Percentiles rank a stretch among this genome's conserved stretches.
phyloP scores from a whole-genome alignment of 2,329 filamentous ascomycete genomes.

The Trichocomaceae sp. region DNA sequence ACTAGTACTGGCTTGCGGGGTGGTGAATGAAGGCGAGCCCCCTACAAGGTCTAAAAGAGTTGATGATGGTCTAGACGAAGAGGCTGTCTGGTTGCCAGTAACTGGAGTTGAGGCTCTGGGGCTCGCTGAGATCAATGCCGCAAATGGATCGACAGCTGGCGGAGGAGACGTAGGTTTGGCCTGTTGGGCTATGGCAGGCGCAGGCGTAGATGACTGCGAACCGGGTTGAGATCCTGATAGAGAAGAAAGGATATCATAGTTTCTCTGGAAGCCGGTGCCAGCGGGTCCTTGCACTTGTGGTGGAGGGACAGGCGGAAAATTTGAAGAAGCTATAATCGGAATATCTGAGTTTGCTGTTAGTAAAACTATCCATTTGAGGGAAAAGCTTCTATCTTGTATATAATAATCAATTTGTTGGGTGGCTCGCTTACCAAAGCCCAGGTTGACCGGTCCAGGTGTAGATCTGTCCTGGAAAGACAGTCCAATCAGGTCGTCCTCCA shows the following conservation, averaged over 20 bases:
- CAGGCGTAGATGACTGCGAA: constrained; percentile 46
- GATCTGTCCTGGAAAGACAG: constrained; percentile 68
- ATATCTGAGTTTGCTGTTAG: constrained; percentile 14
- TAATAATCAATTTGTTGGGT: not conserved
- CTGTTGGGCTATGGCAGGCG: constrained; percentile 34
- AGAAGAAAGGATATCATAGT: constrained; percentile 53
- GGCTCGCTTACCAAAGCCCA: constrained; percentile 53
- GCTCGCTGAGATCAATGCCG: constrained; percentile 48
- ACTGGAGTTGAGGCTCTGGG: constrained; percentile 44
- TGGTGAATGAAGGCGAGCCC: constrained; percentile 13
- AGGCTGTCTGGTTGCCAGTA: constrained; percentile 18
- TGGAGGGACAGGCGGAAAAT: constrained; percentile 24
- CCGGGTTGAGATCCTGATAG: constrained; percentile 42
- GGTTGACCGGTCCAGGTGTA: constrained; percentile 71
- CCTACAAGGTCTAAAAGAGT: constrained; percentile 11
- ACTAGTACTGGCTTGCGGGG: not conserved
- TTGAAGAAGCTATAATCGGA: constrained; percentile 34
- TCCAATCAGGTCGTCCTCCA: constrained; percentile 88
- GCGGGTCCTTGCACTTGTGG: constrained; percentile 25
- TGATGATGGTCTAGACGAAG: constrained; percentile 15
- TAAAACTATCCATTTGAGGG: not conserved
- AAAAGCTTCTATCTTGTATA: too few relatives aligned
- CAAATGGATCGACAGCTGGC: constrained; percentile 53
- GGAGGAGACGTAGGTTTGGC: constrained; percentile 33
- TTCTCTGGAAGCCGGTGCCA: constrained; percentile 35